Percentiles rank a stretch among this genome's conserved stretches.
These are phyloP conservation scores for Mortierella sp. DNA, from an alignment of 371 early-diverging fungal species.

Conservation along the genomic window DNA sequence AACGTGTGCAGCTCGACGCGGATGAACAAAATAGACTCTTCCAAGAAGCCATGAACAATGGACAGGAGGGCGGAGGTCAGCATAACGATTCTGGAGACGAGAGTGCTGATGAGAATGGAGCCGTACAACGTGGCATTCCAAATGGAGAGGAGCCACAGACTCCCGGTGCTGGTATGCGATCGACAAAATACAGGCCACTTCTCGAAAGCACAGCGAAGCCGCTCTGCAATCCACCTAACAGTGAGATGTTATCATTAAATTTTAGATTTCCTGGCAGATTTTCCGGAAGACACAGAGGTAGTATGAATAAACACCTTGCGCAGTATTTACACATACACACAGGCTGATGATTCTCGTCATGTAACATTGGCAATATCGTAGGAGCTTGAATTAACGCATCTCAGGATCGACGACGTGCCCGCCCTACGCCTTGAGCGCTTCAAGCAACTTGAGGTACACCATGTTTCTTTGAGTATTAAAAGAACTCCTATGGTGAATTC, in stretches of 20 bases:
- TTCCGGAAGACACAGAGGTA: slow-evolving; percentile 65
- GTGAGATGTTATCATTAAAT: not conserved
- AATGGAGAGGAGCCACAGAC: slow-evolving; percentile 30
- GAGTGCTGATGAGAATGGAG: slow-evolving; percentile 46
- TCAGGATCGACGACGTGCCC: slow-evolving; percentile 73
- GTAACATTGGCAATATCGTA: slow-evolving; percentile 26
- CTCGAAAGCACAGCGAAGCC: not conserved
- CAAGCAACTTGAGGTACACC: slow-evolving; percentile 72
- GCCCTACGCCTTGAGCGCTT: slow-evolving; percentile 78
- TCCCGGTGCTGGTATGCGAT: slow-evolving; percentile 18
- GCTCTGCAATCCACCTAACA: not conserved
- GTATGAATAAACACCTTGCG: not conserved
- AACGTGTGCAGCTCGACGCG: slow-evolving; percentile 45
- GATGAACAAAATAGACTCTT: slow-evolving; percentile 55
- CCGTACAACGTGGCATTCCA: slow-evolving; percentile 53
- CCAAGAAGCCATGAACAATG: slow-evolving; percentile 32
- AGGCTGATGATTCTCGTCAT: not conserved
- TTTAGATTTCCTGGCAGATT: slow-evolving; percentile 62
- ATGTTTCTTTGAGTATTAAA: not conserved
- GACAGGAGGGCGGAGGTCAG: slow-evolving; percentile 2
- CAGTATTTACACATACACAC: not conserved
- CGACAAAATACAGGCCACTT: slow-evolving; percentile 13
- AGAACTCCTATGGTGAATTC: not conserved
- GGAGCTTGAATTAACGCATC: slow-evolving; percentile 88
- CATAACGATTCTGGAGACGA: slow-evolving; percentile 36